Base-by-base conservation (phyloP, 2,329 filamentous ascomycete species). In the Talaromyces sp. region DNA sequence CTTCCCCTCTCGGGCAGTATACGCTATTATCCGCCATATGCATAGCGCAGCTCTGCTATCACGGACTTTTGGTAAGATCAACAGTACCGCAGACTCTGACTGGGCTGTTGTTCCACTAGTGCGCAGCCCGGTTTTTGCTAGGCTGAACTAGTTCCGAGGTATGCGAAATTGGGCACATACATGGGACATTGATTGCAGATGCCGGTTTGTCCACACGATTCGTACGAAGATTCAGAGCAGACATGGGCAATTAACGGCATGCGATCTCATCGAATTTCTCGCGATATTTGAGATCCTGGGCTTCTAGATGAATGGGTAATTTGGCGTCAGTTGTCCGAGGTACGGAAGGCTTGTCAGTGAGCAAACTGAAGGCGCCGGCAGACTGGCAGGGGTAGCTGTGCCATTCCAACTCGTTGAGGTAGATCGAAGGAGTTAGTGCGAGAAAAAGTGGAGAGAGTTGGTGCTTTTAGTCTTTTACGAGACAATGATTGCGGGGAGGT, bases 1-100 rank as follows among this genome's bases (percentile, higher is more conserved):
- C 37, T 63, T 62, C 50, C 61, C 61, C 50, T 63, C 61, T 37
- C 50, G 31, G 61, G 27, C 50, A 63, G 19, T 33, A 63, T 47
- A 37, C 50, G 47, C 50, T 49, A 57, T 22, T 33, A 31, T 59
- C 56, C 56, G 56, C 37, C 22, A 39, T 17, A 63, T 57, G 50
- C 50, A 37, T 22, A 43, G 19, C 57, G 50, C 50, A 63, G 56
- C 37, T 43, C 7, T 56, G n/a, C 22, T 41, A 41, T 39, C 45
- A 54, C 37, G 37, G 50, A 56, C n/a, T 57, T 37, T 63, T 57
- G 49, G 50, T 57, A 49, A 27, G 61, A 63, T 63, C 61, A 49
- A 49, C 61, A 45, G n/a, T 27, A 56, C 37, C n/a, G 19, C 25
- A 37, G 56, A 22, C 50, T 45, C 50, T 63, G 49, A 63, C 41